Conservation (phyloP, 371 early-diverging fungal genomes). For the Mucor mucedo region DNA sequence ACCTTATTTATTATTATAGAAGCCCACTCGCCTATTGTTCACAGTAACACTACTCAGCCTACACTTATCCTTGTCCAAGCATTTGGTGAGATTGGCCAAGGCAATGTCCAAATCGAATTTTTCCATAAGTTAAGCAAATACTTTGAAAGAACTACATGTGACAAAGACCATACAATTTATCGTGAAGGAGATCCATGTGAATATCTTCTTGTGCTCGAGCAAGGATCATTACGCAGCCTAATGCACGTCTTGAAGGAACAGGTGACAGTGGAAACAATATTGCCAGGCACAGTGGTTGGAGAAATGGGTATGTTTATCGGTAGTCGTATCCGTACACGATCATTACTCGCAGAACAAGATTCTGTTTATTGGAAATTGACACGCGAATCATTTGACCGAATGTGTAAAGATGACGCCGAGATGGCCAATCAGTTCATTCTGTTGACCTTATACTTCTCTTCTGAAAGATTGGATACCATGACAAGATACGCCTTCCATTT, state of each 20-base stretch:
- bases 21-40: constrained; percentile 25
- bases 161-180: constrained; percentile 67
- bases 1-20: constrained; percentile 11
- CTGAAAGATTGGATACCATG: constrained; percentile 61
- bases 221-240: constrained; percentile 71
- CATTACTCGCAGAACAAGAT: constrained; percentile 67
- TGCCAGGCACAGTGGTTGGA: constrained; percentile 82
- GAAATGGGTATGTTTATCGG: constrained; percentile 73
- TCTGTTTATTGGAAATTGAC: constrained; percentile 73
- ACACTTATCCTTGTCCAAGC: constrained; percentile 70
- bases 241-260: constrained; percentile 57
- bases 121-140: constrained; percentile 62
- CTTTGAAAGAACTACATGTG: constrained; percentile 63
- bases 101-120: constrained; percentile 51
- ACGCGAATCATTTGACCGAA: constrained; percentile 58
- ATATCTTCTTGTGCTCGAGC: constrained; percentile 77
- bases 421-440: constrained; percentile 60
- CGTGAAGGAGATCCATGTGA: constrained; percentile 64
- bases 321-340: constrained; percentile 57
- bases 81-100: constrained; percentile 59
- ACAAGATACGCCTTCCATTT: constrained; percentile 67
- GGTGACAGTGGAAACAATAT: constrained; percentile 65
- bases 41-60: constrained; percentile 55
- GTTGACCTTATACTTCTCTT: constrained; percentile 62
- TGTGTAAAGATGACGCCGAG: constrained; percentile 55